Conservation (phyloP, 2,329 filamentous ascomycete genomes). For the Trichoderma pleuroti region DNA sequence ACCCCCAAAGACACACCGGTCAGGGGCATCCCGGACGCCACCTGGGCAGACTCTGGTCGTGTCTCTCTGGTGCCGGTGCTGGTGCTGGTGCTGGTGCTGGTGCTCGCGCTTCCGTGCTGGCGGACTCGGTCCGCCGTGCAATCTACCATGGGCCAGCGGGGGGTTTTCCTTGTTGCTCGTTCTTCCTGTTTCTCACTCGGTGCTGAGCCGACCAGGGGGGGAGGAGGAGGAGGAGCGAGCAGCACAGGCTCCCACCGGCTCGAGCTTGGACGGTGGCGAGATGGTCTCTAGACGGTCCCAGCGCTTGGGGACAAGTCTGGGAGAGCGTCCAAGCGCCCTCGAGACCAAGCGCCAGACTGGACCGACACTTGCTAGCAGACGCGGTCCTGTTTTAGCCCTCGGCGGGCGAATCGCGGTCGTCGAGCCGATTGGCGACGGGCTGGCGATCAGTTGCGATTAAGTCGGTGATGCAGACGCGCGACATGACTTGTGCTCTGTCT, state of each 20-base stretch:
- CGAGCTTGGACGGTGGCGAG: background rate
- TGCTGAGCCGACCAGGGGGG: background rate
- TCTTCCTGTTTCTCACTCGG: background rate
- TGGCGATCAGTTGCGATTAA: conserved; percentile 16
- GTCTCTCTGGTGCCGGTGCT: too few species aligned
- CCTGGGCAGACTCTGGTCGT: background rate
- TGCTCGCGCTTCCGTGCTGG: conserved; percentile 4
- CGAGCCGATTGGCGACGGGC: conserved; percentile 16
- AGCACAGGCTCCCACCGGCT: background rate
- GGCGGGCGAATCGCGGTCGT: conserved; percentile 11
- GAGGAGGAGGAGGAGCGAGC: background rate
- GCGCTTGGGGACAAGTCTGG: background rate
- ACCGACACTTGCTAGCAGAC: conserved; percentile 5
- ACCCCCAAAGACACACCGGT: background rate
- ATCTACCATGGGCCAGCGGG: background rate
- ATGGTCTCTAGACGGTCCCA: conserved; percentile 12
- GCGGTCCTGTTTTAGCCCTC: conserved; percentile 9
- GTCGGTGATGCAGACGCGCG: conserved; percentile 3
- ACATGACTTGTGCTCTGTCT: background rate
- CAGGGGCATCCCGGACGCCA: conserved; percentile 13
- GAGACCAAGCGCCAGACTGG: conserved; percentile 5
- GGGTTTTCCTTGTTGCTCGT: background rate
- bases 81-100: background rate
- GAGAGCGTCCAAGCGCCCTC: conserved; percentile 9
- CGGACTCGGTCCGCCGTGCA: background rate